Evolutionary conservation across 768 basidiomycete species (phyloP).

Genomic region (Agaricus blazei): DNA sequence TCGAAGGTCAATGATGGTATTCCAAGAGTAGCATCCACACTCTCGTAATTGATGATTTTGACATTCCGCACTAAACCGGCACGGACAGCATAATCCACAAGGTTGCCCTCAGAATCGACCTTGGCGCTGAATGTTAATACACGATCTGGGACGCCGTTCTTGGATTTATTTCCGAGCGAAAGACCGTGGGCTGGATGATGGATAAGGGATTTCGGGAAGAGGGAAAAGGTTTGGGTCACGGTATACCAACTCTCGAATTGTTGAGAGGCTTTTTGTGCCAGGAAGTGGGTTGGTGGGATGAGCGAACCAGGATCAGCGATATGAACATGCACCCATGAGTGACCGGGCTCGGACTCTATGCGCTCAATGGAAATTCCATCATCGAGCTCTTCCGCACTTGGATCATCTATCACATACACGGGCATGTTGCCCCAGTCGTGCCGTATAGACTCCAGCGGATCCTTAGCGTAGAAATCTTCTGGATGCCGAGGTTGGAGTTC

Average conservation of each 20-base stretch:
- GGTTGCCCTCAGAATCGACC: constrained; percentile 53
- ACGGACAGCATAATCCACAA: constrained; percentile 64
- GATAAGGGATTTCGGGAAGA: constrained; percentile 64
- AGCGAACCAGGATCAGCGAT: constrained; percentile 87
- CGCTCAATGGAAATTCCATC: constrained; percentile 86
- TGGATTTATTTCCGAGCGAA: constrained; percentile 29
- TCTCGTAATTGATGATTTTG: constrained; percentile 56
- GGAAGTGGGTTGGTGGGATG: constrained; percentile 63
- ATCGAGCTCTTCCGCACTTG: constrained; percentile 79
- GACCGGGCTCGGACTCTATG: constrained; percentile 52
- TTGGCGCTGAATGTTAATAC: constrained; percentile 81
- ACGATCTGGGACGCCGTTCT: constrained; percentile 37
- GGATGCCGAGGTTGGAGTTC: constrained; percentile 37
- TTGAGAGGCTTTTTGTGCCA: constrained; percentile 54
- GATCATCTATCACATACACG: constrained; percentile 86
- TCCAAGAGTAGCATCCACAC: constrained; percentile 52
- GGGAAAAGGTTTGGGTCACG: constrained; percentile 54
- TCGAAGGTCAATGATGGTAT: neutral
- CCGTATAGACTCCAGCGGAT: constrained; percentile 65
- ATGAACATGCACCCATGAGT: constrained; percentile 83
- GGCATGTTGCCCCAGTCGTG: constrained; percentile 81
- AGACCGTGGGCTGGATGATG: constrained; percentile 36
- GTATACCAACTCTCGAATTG: constrained; percentile 59
- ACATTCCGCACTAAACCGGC: constrained; percentile 74
- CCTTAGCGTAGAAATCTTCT: constrained; percentile 58